Conservation (phyloP, 495 filamentous ascomycete species). For the Aspergillus homomorphus region DNA sequence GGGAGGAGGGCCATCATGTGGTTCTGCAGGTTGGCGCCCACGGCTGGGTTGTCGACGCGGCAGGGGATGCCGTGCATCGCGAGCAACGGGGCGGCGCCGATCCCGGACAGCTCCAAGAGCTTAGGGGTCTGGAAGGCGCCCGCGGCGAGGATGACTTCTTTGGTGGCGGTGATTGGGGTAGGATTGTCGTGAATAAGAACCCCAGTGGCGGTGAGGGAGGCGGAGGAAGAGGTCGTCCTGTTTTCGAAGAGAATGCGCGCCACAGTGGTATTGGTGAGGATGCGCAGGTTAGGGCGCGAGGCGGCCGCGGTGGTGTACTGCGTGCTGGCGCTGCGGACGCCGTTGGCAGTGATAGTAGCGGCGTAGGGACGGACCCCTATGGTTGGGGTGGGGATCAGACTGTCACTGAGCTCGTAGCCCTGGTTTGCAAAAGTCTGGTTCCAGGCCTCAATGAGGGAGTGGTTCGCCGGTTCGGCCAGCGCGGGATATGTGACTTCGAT, state of each 20-base stretch:
- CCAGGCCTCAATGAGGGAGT: slow-evolving; percentile 25
- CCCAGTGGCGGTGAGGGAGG: too few relatives aligned
- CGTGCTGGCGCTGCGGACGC: too few relatives aligned
- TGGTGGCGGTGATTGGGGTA: slow-evolving; percentile 15
- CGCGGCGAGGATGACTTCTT: slow-evolving; percentile 53
- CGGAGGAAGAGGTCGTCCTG: too few relatives aligned
- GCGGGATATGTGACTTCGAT: slow-evolving; percentile 26
- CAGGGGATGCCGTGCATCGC: background rate
- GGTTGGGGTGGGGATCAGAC: slow-evolving; percentile 10
- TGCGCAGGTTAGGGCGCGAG: too few relatives aligned
- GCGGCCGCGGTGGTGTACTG: too few relatives aligned
- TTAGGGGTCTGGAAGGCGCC: slow-evolving; percentile 54
- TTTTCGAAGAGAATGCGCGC: too few relatives aligned
- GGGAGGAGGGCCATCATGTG: background rate
- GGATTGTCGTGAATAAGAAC: slow-evolving; percentile 15
- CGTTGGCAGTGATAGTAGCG: slow-evolving; percentile 22
- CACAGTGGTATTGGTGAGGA: too few relatives aligned
- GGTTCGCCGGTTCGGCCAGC: slow-evolving; percentile 4
- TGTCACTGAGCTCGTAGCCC: slow-evolving; percentile 17
- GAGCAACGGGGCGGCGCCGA: slow-evolving; percentile 24
- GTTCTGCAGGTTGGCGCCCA: background rate
- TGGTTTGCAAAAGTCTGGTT: slow-evolving; percentile 18
- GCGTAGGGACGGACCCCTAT: slow-evolving; percentile 18
- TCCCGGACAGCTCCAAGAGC: slow-evolving; percentile 52
- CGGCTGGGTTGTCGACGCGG: background rate